Conservation (phyloP, 345 rosid genomes). For the Schrenkiella parvula region DNA sequence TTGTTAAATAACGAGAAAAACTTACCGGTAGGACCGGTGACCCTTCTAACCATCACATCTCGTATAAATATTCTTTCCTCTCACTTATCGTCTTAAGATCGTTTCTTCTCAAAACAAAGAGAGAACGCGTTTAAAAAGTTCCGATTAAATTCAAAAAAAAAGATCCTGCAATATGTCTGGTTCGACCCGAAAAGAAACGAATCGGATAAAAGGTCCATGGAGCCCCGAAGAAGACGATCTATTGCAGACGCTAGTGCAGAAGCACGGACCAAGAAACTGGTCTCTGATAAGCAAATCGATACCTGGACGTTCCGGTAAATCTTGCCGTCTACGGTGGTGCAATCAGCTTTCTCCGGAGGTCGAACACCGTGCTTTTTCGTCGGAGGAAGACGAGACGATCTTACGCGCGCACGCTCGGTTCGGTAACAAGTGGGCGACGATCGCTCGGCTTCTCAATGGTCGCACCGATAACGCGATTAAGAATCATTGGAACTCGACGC, state of each 20-base stretch:
- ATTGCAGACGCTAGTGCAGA: constrained; percentile 55
- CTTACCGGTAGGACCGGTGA: constrained; percentile 32
- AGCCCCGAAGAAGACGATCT: constrained; percentile 88
- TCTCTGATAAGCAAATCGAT: constrained; percentile 86
- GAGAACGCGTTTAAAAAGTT: neutral
- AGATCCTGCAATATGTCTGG: constrained; percentile 12
- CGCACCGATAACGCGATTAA: constrained; percentile 94
- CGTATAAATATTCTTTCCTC: constrained; percentile 26
- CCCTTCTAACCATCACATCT: constrained; percentile 9
- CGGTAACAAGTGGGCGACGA: constrained; percentile 97
- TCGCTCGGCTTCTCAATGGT: constrained; percentile 85
- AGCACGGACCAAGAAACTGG: constrained; percentile 92
- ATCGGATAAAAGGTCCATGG: constrained; percentile 99
- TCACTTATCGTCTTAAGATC: constrained; percentile 24
- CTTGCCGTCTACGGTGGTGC: constrained; percentile 92
- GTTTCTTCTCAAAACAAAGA: neutral
- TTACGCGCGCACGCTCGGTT: constrained; percentile 73
- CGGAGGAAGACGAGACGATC: constrained; percentile 75
- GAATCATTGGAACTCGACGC: constrained; percentile 96
- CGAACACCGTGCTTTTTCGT: constrained; percentile 70
- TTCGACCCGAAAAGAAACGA: constrained; percentile 39
- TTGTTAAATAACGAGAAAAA: constrained; percentile 22
- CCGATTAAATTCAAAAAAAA: neutral
- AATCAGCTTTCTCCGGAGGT: constrained; percentile 95
- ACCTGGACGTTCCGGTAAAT: constrained; percentile 89